Base-by-base conservation (phyloP, 2,329 filamentous ascomycete species). In the Claviceps sp. region DNA sequence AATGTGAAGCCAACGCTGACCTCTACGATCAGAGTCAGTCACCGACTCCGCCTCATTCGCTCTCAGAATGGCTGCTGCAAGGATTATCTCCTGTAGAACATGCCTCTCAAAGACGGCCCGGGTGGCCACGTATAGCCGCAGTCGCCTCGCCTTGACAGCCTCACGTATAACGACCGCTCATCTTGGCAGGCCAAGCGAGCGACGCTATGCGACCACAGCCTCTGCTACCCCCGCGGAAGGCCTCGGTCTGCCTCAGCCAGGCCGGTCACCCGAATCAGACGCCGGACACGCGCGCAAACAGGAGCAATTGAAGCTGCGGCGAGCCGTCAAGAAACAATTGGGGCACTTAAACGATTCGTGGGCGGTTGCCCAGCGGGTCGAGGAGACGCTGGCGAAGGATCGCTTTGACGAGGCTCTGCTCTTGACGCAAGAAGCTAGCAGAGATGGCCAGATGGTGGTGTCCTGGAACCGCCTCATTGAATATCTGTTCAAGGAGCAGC, bases 391-490 rank as follows among this genome's bases (percentile, higher is more conserved):
- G 47, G 64, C 64, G 5, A 74, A 77, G 54, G 77, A 77, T 43
- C 72, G 82, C 36, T 76, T 77, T 40, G 78, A 82, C 2, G 81
- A 88, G 61, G 89, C 89, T 26, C 66, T 84, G 43, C 70, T 79
- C 20, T 65, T 95, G 54, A 78, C 85, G 40, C 81, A 85, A 53
- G 72, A 77, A 58, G 84, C 85, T n/a, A 89, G 82, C 65, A 80
- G 76, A 57, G 66, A 73, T 1, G 73, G 78, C 57, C 71, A 82
- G 53, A 82, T 85, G 56, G 72, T 79, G 4, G 89, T 94, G 53
- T 82, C 85, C 54, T 98, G 91, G 90, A 97, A 97, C 67, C 79
- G 87, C 62, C 67, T 95, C 45, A 83, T 98, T 52, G 77, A 84
- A 53, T 81, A 89, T 65, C 73, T 80, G 55, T 70, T 96, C 65